These are phyloP conservation scores for Leccinum fuscescens DNA, from an alignment of 1,284 basidiomycete species.

Conservation along the genomic window DNA sequence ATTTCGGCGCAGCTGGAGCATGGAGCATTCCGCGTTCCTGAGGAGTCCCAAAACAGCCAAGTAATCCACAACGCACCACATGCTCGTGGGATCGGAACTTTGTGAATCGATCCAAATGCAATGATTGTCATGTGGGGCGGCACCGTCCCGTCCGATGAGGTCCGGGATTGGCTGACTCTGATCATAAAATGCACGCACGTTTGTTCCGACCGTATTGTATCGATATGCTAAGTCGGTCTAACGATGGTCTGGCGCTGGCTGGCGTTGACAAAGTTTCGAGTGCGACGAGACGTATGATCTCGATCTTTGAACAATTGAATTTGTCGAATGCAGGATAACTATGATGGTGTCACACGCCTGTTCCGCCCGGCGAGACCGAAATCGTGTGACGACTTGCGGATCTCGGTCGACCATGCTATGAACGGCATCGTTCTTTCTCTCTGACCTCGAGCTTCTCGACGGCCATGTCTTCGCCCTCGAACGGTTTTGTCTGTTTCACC, in stretches of 20 bases:
- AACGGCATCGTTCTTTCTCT: constrained; percentile 4
- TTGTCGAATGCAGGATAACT: background rate
- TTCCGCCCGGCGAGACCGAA: background rate
- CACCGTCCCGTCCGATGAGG: background rate
- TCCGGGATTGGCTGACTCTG: background rate
- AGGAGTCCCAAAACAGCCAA: background rate
- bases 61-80: background rate
- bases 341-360: background rate
- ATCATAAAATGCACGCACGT: background rate
- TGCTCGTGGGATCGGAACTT: background rate
- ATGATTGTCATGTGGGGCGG: background rate
- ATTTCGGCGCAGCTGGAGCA: background rate
- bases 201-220: background rate
- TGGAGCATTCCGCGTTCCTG: background rate
- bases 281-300: background rate
- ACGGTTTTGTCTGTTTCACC: constrained; percentile 79
- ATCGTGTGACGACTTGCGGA: constrained; percentile 16
- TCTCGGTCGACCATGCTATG: constrained; percentile 1
- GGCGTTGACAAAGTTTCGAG: background rate
- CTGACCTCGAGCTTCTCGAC: constrained; percentile 8
- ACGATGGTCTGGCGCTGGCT: background rate
- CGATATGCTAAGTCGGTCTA: background rate
- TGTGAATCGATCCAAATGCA: background rate
- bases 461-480: constrained; percentile 39
- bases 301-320: background rate